Percentiles rank a stretch among this genome's conserved stretches.
phyloP scores from a whole-genome alignment of 2,329 filamentous ascomycete genomes.

The Parascedosporium putredinis region DNA sequence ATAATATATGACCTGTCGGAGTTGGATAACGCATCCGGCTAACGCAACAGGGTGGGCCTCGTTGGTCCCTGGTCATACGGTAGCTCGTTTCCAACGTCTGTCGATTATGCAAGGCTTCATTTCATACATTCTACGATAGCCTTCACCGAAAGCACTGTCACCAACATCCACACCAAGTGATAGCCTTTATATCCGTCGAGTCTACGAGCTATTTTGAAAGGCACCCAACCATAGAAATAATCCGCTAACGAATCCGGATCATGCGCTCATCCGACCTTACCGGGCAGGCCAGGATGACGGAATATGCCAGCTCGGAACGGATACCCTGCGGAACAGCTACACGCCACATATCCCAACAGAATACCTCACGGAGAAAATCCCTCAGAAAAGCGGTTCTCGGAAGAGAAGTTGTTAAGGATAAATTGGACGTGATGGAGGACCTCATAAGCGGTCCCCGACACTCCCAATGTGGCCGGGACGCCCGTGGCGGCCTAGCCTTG shows the following conservation, averaged over 20 bases:
- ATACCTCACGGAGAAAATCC: not conserved
- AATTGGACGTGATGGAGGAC: not conserved
- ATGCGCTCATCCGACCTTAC: not conserved
- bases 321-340: not conserved
- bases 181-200: not conserved
- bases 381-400: conserved; percentile 6
- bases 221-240: not conserved
- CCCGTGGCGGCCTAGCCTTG: not conserved
- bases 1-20: too few relatives aligned
- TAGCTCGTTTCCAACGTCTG: too few relatives aligned
- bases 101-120: too few relatives aligned
- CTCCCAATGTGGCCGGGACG: not conserved
- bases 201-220: not conserved
- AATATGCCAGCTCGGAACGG: too few relatives aligned
- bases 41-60: too few relatives aligned
- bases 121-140: too few relatives aligned
- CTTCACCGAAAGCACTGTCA: too few relatives aligned
- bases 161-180: not conserved
- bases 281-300: not conserved
- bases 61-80: too few relatives aligned
- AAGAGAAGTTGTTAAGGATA: conserved; percentile 5
- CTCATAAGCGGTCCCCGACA: not conserved
- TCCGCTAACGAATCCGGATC: not conserved
- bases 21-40: too few relatives aligned
- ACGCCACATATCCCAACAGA: not conserved